phyloP scores from a whole-genome alignment of 2,329 filamentous ascomycete species.

The Colletotrichum euphorbiae region DNA sequence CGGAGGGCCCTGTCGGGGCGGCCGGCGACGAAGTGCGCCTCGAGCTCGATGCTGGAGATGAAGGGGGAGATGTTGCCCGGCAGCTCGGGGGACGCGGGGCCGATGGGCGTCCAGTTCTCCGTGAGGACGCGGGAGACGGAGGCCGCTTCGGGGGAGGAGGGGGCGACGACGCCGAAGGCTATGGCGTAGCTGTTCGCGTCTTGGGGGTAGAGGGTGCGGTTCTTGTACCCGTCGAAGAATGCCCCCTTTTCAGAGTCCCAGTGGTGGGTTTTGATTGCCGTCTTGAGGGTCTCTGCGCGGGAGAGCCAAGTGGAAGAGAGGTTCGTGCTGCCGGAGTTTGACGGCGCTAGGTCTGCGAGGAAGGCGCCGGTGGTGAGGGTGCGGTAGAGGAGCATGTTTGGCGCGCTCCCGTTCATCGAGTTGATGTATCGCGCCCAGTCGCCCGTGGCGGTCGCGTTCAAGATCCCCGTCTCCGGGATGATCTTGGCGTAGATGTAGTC shows the following conservation, averaged over 20 bases:
- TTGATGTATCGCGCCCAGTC: slow-evolving; percentile 65
- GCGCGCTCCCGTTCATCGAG: slow-evolving; percentile 55
- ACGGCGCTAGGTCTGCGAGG: slow-evolving; percentile 59
- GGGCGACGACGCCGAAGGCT: slow-evolving; percentile 57
- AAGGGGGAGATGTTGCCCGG: slow-evolving; percentile 69
- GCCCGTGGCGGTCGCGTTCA: slow-evolving; percentile 61
- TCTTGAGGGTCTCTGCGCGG: slow-evolving; percentile 54
- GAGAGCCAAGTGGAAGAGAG: slow-evolving; percentile 55
- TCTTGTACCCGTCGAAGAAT: slow-evolving; percentile 65
- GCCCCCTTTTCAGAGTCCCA: slow-evolving; percentile 62
- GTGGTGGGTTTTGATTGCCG: slow-evolving; percentile 58
- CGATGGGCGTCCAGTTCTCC: slow-evolving; percentile 66
- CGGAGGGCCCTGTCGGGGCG: slow-evolving; percentile 63
- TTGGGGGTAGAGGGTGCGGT: slow-evolving; percentile 66
- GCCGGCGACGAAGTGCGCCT: slow-evolving; percentile 63
- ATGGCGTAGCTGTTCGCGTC: slow-evolving; percentile 69
- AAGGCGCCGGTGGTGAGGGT: slow-evolving; percentile 64
- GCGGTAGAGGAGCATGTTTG: slow-evolving; percentile 65
- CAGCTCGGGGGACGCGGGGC: slow-evolving; percentile 66
- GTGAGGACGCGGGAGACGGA: slow-evolving; percentile 58
- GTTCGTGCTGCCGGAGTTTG: slow-evolving; percentile 47
- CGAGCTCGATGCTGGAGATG: slow-evolving; percentile 69
- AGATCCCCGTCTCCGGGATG: slow-evolving; percentile 43
- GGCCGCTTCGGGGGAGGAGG: slow-evolving; percentile 47
- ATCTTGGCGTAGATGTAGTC: slow-evolving; percentile 45